A percentile compares a stretch with the other conserved stretches of the same genome.
Conservation (phyloP, 306 rosid genomes). For the Cucurbita ficifolia region DNA sequence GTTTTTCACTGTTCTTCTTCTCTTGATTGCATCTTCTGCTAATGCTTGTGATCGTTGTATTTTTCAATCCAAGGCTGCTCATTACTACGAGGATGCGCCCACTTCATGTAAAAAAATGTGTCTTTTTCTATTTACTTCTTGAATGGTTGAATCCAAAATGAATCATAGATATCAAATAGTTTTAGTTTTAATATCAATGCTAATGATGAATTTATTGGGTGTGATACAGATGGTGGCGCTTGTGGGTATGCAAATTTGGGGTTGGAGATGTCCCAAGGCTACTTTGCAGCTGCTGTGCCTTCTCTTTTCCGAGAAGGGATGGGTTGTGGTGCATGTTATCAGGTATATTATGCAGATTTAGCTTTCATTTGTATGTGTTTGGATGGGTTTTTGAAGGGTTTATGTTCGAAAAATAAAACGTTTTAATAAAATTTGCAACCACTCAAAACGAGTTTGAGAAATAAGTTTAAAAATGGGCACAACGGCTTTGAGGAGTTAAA, state of each 20-base stretch:
- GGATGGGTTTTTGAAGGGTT: too few relatives aligned
- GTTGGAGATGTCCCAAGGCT: slow-evolving; percentile 30
- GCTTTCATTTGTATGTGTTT: too few relatives aligned
- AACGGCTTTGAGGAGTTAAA: too few relatives aligned
- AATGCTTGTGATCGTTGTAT: slow-evolving; percentile 3
- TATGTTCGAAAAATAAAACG: too few relatives aligned
- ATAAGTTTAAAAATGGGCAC: too few relatives aligned
- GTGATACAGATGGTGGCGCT: slow-evolving; percentile 58
- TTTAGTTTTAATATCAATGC: background rate
- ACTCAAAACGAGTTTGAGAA: too few relatives aligned
- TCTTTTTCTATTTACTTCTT: background rate
- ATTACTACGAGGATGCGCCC: background rate
- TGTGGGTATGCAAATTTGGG: slow-evolving; percentile 76
- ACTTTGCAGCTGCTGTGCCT: slow-evolving; percentile 54
- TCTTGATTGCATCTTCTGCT: background rate
- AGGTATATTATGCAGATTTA: slow-evolving; percentile 20
- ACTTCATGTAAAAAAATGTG: background rate
- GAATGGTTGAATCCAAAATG: background rate
- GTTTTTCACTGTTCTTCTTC: background rate
- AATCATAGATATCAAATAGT: background rate
- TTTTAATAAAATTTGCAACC: too few relatives aligned
- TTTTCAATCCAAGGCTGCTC: background rate
- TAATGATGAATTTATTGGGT: background rate
- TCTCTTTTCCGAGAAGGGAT: slow-evolving; percentile 56
- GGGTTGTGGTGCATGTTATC: slow-evolving; percentile 83